These are phyloP conservation scores for Monascus ruber DNA, from an alignment of 2,329 filamentous ascomycete genomes.

Conservation along the genomic window DNA sequence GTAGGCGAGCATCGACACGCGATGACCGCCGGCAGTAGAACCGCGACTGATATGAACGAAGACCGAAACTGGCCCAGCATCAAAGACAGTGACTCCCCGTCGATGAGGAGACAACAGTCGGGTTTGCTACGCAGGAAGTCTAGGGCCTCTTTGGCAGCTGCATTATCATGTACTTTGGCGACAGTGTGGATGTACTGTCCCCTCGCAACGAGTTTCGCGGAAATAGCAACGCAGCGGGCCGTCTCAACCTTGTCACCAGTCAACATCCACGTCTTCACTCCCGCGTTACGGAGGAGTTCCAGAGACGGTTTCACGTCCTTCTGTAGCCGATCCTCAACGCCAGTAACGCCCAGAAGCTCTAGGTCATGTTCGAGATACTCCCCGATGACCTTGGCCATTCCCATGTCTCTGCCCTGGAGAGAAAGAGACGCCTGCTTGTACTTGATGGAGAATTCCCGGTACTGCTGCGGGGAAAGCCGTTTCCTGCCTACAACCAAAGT, in stretches of 20 bases:
- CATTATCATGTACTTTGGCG: conserved; percentile 69
- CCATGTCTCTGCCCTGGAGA: conserved; percentile 66
- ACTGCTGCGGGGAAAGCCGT: conserved; percentile 65
- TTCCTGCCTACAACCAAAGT: conserved; percentile 94
- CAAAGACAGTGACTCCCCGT: conserved; percentile 78
- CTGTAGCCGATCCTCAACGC: conserved; percentile 94
- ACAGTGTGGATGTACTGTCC: conserved; percentile 96
- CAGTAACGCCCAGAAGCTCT: conserved; percentile 91
- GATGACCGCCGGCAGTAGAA: conserved; percentile 80
- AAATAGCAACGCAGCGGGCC: conserved; percentile 88
- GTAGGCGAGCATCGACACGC: conserved; percentile 94
- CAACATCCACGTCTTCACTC: conserved; percentile 99
- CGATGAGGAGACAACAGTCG: conserved; percentile 82
- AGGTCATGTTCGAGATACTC: conserved; percentile 77
- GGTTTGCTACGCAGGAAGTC: conserved; percentile 77
- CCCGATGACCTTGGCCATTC: conserved; percentile 68
- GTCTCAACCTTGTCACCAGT: conserved; percentile 98
- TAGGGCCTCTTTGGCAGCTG: conserved; percentile 75
- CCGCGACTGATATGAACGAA: conserved; percentile 80
- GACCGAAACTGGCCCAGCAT: conserved; percentile 72
- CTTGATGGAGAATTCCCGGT: conserved; percentile 62
- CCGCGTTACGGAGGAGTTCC: conserved; percentile 88
- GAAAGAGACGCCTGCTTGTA: conserved; percentile 73
- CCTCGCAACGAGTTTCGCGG: conserved; percentile 81
- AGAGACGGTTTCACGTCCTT: conserved; percentile 90